Base-by-base conservation (phyloP, 345 rosid species). In the Microcos paniculata region DNA sequence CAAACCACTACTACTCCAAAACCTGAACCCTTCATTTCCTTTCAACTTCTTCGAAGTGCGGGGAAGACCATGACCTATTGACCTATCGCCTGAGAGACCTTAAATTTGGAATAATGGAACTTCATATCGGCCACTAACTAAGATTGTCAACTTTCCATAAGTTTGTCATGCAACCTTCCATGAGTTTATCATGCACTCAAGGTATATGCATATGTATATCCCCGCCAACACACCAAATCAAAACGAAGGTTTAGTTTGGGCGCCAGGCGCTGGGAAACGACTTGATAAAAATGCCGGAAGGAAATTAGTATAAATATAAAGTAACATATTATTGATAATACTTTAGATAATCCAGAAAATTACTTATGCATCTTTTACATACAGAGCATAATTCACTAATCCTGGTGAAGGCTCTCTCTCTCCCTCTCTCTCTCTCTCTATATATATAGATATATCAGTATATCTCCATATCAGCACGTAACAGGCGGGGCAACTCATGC, bases 1-100 rank as follows among this genome's bases (percentile, higher is more conserved):
- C 35, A 43, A 65, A 24, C 70, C 71, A 66, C 45, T 9, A 35
- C 70, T 33, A 66, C 24, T 40, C 8, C 49, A 64, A 5, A 6
- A n/a, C 45, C 46, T 62, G 46, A 35, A 9, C 67, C 15, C 65
- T 33, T 40, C 67, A 62, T 35, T 62, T 35, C 67, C 4, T 35
- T 46, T 67, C 71, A 67, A 67, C 71, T 46, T 15, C 71, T 46
- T 15, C 71, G 8, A 24, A 67, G 71, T 67, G 55, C 71, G 38
- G 21, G 55, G 71, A 45, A 15, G 71, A 26, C 71, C 40, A 45
- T 45, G 40, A 46, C 40, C 56, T 33, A 18, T 35, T 35, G 40
- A 46, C 40, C 56, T 62, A 16, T 19, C 15, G 12, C 24, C 23
- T 5, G 8, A 14, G 24, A 62, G 43, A 62, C 66, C 66, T 19